phyloP scores from a whole-genome alignment of 192 early-diverging fungal species.

The Rhizophagus prolifer region DNA sequence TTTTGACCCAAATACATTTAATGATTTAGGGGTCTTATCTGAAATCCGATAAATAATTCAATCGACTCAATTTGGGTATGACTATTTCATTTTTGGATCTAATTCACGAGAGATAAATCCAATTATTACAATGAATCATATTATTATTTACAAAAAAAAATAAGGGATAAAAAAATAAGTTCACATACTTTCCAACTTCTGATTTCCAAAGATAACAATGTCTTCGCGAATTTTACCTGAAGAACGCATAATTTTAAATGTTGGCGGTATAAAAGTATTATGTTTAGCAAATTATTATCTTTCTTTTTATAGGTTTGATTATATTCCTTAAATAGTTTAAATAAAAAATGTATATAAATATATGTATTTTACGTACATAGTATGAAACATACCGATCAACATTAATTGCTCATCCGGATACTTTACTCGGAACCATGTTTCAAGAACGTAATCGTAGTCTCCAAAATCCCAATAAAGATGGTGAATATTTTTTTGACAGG shows the following conservation, averaged over 20 bases:
- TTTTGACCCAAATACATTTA: too few relatives aligned
- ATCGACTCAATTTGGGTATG: too few relatives aligned
- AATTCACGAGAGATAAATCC: background rate
- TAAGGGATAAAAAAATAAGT: too few relatives aligned
- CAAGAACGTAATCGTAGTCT: background rate
- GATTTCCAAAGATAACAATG: background rate
- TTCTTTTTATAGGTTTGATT: background rate
- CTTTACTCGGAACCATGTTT: conserved; percentile 29
- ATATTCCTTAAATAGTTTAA: background rate
- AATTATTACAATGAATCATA: background rate
- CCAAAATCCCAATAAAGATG: background rate
- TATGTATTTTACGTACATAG: background rate
- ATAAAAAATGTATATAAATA: background rate
- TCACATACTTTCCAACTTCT: too few relatives aligned
- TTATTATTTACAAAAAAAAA: background rate
- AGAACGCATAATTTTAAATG: conserved; percentile 19
- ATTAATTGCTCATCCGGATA: conserved; percentile 17
- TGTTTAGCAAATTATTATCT: background rate
- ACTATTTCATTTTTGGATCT: background rate
- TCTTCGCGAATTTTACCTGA: background rate
- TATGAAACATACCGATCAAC: conserved; percentile 27
- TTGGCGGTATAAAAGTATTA: conserved; percentile 5
- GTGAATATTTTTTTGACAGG: conserved; percentile 32
- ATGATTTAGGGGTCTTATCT: too few relatives aligned
- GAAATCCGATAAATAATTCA: too few relatives aligned